A percentile compares a stretch with the other conserved stretches of the same genome.
These are phyloP conservation scores for Corymbia maculata DNA, from an alignment of 345 rosid species.

Conservation along the genomic window DNA sequence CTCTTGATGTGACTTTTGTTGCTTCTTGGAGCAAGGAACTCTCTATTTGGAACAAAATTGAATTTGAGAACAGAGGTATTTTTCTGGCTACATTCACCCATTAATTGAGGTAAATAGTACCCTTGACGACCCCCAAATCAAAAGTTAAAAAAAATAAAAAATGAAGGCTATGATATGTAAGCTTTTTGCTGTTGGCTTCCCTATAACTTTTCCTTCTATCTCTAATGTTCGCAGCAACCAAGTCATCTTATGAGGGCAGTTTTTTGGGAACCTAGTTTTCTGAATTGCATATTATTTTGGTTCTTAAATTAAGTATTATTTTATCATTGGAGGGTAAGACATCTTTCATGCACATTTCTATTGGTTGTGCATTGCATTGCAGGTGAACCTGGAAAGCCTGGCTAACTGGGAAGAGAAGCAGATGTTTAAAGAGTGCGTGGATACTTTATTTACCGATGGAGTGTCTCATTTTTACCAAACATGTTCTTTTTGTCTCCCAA, in stretches of 20 bases:
- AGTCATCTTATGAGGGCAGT: background rate
- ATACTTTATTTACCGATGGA: background rate
- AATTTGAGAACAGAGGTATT: background rate
- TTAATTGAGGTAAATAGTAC: background rate
- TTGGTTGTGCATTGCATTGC: background rate
- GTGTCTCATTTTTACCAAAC: background rate
- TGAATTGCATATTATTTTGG: background rate
- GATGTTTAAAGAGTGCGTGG: slow-evolving; percentile 75
- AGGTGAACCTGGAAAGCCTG: slow-evolving; percentile 88
- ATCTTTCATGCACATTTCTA: background rate
- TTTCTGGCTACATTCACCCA: background rate
- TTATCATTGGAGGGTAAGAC: background rate
- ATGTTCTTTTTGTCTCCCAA: background rate
- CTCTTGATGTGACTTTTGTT: background rate
- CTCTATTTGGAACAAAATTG: background rate
- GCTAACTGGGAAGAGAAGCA: slow-evolving; percentile 99
- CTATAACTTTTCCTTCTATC: background rate
- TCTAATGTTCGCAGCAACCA: background rate
- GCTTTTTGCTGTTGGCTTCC: background rate
- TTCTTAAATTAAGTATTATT: background rate
- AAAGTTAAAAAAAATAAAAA: background rate
- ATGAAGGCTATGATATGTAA: background rate
- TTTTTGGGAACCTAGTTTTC: background rate
- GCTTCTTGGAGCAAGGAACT: background rate
- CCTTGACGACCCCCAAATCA: background rate